A percentile compares a stretch with the other conserved stretches of the same genome.
Conservation (phyloP, 768 basidiomycete species). For the Kwoniella newhampshirensis region DNA sequence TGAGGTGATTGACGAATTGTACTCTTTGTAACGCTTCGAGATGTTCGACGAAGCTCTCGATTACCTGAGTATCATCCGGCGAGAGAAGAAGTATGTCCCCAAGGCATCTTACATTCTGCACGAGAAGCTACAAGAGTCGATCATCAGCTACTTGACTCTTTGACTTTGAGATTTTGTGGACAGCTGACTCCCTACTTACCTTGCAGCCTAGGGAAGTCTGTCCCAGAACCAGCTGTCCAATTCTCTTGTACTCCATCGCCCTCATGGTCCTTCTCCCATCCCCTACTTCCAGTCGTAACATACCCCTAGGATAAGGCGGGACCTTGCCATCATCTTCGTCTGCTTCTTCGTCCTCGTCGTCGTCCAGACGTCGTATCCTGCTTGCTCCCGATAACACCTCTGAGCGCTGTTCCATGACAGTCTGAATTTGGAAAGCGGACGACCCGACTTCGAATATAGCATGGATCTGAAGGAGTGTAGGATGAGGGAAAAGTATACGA, state of each 20-base stretch:
- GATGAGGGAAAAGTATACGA: constrained; percentile 26
- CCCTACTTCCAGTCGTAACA: constrained; percentile 71
- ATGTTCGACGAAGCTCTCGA: constrained; percentile 62
- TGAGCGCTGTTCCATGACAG: constrained; percentile 63
- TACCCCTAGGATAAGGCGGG: constrained; percentile 76
- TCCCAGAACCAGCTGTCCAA: constrained; percentile 69
- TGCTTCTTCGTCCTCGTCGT: constrained; percentile 45
- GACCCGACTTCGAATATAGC: constrained; percentile 78
- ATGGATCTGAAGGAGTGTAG: constrained; percentile 62
- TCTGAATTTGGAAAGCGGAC: constrained; percentile 76
- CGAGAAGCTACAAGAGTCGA: constrained; percentile 60
- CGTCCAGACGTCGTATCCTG: constrained; percentile 44
- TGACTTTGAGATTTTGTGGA: background rate
- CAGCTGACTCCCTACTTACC: constrained; percentile 56
- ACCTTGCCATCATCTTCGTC: constrained; percentile 70
- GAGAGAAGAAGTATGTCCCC: constrained; percentile 76
- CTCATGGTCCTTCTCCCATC: constrained; percentile 71
- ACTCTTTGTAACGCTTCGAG: constrained; percentile 62
- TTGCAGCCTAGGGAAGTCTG: constrained; percentile 80
- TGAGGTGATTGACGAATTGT: constrained; percentile 66
- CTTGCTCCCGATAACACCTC: constrained; percentile 56
- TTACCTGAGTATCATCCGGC: constrained; percentile 60
- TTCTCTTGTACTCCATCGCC: constrained; percentile 73
- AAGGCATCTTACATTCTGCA: constrained; percentile 68
- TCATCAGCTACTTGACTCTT: background rate